These are phyloP conservation scores for Phytopythium kandeliae DNA, from an alignment of 352 stramenopile species.

Conservation along the genomic window DNA sequence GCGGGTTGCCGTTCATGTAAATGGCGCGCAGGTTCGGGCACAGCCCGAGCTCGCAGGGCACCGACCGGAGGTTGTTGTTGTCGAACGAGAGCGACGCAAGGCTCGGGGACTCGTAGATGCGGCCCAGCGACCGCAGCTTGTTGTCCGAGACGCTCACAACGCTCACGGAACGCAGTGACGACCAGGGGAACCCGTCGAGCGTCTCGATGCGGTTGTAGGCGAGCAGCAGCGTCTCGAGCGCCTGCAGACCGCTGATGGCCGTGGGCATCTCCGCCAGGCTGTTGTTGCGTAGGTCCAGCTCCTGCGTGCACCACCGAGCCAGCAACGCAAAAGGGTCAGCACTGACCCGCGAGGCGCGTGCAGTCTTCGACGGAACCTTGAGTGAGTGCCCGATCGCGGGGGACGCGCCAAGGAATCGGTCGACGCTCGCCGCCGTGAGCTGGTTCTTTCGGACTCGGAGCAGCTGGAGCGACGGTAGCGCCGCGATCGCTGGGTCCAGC, in stretches of 20 bases:
- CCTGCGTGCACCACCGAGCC: conserved; percentile 26
- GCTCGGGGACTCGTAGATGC: conserved; percentile 47
- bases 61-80: conserved; percentile 72
- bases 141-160: conserved; percentile 78
- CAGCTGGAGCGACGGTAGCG: conserved; percentile 43
- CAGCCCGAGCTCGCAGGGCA: conserved; percentile 62
- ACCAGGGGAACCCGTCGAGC: conserved; percentile 62
- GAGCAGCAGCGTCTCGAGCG: conserved; percentile 59
- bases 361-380: conserved; percentile 20
- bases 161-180: conserved; percentile 29
- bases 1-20: conserved; percentile 83
- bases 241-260: conserved; percentile 24
- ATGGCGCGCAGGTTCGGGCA: conserved; percentile 59
- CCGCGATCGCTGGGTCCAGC: conserved; percentile 34
- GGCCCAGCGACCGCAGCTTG: conserved; percentile 56
- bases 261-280: conserved; percentile 32
- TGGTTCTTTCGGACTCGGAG: conserved; percentile 74
- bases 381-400: conserved; percentile 17
- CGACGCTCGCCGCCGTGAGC: conserved; percentile 37
- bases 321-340: background rate
- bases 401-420: conserved; percentile 27
- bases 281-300: conserved; percentile 78
- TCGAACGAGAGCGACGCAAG: conserved; percentile 76
- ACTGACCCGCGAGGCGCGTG: too few relatives aligned
- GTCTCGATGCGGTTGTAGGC: conserved; percentile 69